Evolutionary conservation across 2,329 filamentous ascomycete genomes (phyloP).

Genomic region (Fusarium pseudocircinatum): DNA sequence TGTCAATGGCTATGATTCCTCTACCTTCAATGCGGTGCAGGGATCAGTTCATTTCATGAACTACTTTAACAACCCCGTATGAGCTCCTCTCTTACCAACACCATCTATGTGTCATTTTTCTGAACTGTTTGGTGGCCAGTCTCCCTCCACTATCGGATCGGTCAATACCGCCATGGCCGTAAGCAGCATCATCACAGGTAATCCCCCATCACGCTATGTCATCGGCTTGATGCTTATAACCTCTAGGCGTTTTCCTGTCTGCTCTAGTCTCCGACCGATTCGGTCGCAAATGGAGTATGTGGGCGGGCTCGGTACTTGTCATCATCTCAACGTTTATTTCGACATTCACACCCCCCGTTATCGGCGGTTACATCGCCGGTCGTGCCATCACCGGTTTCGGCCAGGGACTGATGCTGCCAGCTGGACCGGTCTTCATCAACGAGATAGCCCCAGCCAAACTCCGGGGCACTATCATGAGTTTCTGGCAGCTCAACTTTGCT

Average conservation of each 20-base stretch:
- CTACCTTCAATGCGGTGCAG: constrained; percentile 2
- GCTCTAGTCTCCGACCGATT: not conserved
- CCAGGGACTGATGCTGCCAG: constrained; percentile 72
- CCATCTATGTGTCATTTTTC: not conserved
- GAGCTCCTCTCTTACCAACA: not conserved
- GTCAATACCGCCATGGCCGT: constrained; percentile 5
- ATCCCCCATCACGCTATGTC: not conserved
- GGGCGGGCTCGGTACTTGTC: not conserved
- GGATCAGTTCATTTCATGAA: constrained; percentile 13
- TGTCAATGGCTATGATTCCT: constrained; percentile 5
- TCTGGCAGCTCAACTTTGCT: constrained; percentile 72
- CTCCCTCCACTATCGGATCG: not conserved
- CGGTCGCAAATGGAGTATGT: constrained; percentile 8
- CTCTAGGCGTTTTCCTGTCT: not conserved
- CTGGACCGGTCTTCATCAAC: constrained; percentile 75
- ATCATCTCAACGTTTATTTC: constrained; percentile 1
- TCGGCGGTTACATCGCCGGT: constrained; percentile 73
- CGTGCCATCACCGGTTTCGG: constrained; percentile 74
- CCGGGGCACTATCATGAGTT: constrained; percentile 71
- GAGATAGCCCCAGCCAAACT: constrained; percentile 72
- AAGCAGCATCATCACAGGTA: not conserved
- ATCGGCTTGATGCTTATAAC: not conserved
- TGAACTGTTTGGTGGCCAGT: not conserved
- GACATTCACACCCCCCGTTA: constrained; percentile 25
- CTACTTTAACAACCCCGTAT: constrained; percentile 7